A percentile compares a stretch with the other conserved stretches of the same genome.
phyloP scores from a whole-genome alignment of 352 stramenopile species.

The Globisporangium nodosum region DNA sequence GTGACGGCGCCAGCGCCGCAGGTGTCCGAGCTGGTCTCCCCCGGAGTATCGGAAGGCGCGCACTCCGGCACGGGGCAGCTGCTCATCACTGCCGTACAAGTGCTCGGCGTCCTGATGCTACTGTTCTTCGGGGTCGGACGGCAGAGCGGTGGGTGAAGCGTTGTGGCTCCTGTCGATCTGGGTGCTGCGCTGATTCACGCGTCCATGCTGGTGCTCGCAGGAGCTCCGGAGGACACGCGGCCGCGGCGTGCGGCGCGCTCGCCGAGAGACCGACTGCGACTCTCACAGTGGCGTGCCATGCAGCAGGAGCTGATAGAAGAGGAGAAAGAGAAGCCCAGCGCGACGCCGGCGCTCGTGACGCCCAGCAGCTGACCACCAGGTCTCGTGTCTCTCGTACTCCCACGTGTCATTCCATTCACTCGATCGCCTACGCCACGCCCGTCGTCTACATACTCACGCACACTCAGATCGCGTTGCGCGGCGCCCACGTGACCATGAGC shows the following conservation, averaged over 20 bases:
- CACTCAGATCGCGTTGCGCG: background rate
- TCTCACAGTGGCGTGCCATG: conserved; percentile 5
- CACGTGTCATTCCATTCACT: too few species aligned
- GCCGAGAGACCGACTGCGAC: conserved; percentile 1
- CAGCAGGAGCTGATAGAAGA: conserved; percentile 4
- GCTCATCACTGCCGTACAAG: background rate
- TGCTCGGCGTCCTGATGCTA: background rate
- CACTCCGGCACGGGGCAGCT: conserved; percentile 1
- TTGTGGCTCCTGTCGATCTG: too few species aligned
- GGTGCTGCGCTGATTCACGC: background rate
- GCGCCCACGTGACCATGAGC: background rate
- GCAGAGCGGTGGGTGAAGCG: background rate
- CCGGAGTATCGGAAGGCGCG: background rate
- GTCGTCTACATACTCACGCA: too few species aligned
- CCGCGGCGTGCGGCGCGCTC: background rate
- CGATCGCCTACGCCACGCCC: too few species aligned
- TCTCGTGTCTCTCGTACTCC: too few species aligned
- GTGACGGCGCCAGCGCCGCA: background rate
- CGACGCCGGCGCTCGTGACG: background rate
- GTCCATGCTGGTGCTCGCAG: background rate
- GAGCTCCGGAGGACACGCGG: background rate
- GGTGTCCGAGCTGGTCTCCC: background rate
- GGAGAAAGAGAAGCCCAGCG: conserved; percentile 1
- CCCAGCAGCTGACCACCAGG: background rate
- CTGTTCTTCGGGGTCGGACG: background rate